Base-by-base conservation (phyloP, 2,329 filamentous ascomycete species). In the Stachybotrys elegans region DNA sequence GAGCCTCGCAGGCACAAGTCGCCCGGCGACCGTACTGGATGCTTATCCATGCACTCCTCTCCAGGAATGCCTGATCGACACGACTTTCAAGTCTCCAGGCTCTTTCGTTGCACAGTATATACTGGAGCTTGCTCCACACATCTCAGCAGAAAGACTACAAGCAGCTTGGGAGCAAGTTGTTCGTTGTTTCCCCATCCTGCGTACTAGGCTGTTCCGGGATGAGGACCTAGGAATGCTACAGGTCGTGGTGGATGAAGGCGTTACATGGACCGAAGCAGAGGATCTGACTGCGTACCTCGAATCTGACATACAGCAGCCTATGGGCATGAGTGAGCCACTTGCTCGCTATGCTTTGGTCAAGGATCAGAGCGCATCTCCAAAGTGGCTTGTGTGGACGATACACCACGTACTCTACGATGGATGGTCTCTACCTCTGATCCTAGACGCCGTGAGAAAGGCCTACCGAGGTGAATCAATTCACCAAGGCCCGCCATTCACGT, bases 51-150 rank as follows among this genome's bases (percentile, higher is more conserved):
- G 69, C 51, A 71, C 72, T 0, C 62, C 71, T 1, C 53, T 75
- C 1, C 73, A 78, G 46, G 70, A 74, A 50, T 70, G 68, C 5
- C 61, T 78, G 3, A 66, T 78, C 55, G 69, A 71, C 2, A 51
- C 76, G 4, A 69, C 73, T 2, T 22, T 27, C 2, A 47, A 47
- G 25, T 37, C 34, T 6, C 35, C 43, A 0, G 47, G 47, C 2
- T 44, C 47, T 12, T 51, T 41, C 19, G 17, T 48, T 19, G 43
- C 43, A 23, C 19, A 14, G n/a, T 22, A 44, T 4, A 14, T 43
- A 2, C 4, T 29, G 1, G 31, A 23, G 34, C 21, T 31, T 8
- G 11, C 25, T 8, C 7, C 14, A 20, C 3, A 41, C 4, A 16
- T 47, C 9, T 12, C 14, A 12, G n/a, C 21, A 13, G 39, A 27